Percentiles rank a stretch among this genome's conserved stretches.
Evolutionary conservation across 306 rosid genomes (phyloP).

Genomic region (Vachellia pachyceras): DNA sequence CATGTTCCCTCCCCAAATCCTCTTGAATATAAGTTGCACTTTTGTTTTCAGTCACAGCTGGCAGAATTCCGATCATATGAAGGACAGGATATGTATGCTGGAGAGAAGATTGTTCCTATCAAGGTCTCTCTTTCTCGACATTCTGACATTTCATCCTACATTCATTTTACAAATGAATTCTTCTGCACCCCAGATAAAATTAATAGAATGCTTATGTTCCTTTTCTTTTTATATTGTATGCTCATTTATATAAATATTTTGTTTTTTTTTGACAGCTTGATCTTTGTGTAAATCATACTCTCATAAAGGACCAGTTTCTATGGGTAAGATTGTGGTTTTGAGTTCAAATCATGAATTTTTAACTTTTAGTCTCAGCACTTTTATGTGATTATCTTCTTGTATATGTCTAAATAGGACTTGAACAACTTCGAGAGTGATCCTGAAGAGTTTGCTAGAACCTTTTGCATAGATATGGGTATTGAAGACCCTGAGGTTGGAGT

Average conservation of each 20-base stretch:
- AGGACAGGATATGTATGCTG: conserved; percentile 91
- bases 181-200: too few species aligned
- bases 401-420: conserved; percentile 70
- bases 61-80: conserved; percentile 77
- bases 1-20: not conserved
- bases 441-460: conserved; percentile 87
- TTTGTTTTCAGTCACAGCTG: conserved; percentile 70
- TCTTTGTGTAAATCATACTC: conserved; percentile 88
- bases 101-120: conserved; percentile 87
- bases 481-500: conserved; percentile 96
- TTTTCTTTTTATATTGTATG: not conserved
- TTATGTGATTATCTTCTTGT: conserved; percentile 15
- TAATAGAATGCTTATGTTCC: not conserved
- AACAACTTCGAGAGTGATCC: conserved; percentile 96
- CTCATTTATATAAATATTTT: not conserved
- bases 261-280: conserved; percentile 66
- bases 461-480: conserved; percentile 86
- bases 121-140: conserved; percentile 54
- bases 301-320: conserved; percentile 88
- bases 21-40: conserved; percentile 14
- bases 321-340: conserved; percentile 68
- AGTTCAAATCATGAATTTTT: conserved; percentile 3
- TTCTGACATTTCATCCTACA: not conserved
- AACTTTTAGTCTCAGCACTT: conserved; percentile 26
- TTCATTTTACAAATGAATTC: not conserved